Percentiles rank a stretch among this genome's conserved stretches.
Evolutionary conservation across 2,329 filamentous ascomycete genomes (phyloP).

Genomic region (Fusarium proliferatum): DNA sequence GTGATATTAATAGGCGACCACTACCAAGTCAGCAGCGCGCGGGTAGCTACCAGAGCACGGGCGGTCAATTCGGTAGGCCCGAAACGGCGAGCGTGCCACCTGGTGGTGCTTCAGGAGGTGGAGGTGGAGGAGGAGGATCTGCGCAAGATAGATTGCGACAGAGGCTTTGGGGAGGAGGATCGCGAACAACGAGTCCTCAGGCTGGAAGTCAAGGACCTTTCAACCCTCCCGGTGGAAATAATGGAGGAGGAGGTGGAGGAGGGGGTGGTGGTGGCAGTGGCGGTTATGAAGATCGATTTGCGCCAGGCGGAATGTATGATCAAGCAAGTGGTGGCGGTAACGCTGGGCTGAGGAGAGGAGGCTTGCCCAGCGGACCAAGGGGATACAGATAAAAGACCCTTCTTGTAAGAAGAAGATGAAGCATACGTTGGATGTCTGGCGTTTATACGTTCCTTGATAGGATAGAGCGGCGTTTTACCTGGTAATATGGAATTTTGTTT

Average conservation of each 20-base stretch:
- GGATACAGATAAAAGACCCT: slow-evolving; percentile 48
- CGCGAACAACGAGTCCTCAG: slow-evolving; percentile 66
- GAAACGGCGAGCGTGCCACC: slow-evolving; percentile 45
- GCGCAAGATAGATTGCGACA: slow-evolving; percentile 88
- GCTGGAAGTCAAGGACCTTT: slow-evolving; percentile 56
- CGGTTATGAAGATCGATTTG: slow-evolving; percentile 60
- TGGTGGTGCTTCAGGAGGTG: slow-evolving; percentile 46
- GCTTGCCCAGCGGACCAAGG: slow-evolving; percentile 60
- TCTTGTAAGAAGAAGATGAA: background rate
- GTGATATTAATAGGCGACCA: slow-evolving; percentile 51
- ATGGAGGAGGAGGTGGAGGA: slow-evolving; percentile 12
- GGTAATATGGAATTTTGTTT: slow-evolving; percentile 28
- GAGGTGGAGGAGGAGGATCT: slow-evolving; percentile 60
- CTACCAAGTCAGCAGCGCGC: slow-evolving; percentile 57
- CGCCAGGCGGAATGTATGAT: slow-evolving; percentile 59
- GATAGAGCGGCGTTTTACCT: slow-evolving; percentile 43
- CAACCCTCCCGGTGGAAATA: slow-evolving; percentile 54
- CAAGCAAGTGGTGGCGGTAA: slow-evolving; percentile 49
- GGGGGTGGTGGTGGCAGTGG: slow-evolving; percentile 46
- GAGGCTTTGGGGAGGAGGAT: slow-evolving; percentile 74
- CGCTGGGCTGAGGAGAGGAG: slow-evolving; percentile 49
- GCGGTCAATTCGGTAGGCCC: slow-evolving; percentile 20
- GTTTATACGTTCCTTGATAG: slow-evolving; percentile 21
- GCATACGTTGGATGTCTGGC: slow-evolving; percentile 22
- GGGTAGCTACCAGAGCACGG: slow-evolving; percentile 73